Evolutionary conservation across 2,329 filamentous ascomycete species (phyloP), one percentile per base, ranked within the genome.

Genomic region (Paraphaeosphaeria minitans): DNA sequence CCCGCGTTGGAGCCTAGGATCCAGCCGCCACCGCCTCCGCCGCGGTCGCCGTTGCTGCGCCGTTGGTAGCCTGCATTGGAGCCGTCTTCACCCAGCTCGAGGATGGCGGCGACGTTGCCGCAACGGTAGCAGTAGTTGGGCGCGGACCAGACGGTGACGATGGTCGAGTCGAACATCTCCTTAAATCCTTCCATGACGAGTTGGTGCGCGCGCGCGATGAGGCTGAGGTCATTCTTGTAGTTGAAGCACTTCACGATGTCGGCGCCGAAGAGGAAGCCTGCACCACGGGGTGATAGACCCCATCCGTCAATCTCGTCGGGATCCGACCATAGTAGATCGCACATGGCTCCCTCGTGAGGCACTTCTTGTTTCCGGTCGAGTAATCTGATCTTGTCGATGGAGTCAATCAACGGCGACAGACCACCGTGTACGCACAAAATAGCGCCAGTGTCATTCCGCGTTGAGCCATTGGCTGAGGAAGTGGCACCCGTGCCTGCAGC

Each of bases 171-270:
- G 72, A 98, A 99, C 93, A 98, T 98, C 21, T 98, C 95, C 80
- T 98, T 98, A 78, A 97, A 99, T 0, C 95, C 95, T 76, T 99
- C 95, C 95, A 98, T 99, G 64, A 99, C 95, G 22, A 99, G 87
- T 77, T 99, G 95, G 75, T 99, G 95, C 0, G 95, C 95, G 56
- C 95, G 87, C 19, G 94, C 95, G 65, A 99, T 95, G 53, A 99
- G 84, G 22, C 89, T 92, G 29, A 99, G 84, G 72, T 97, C 92
- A 76, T 99, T 99, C 58, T 88, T 87, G 78, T 97, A 89, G 79
- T 98, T 99, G 81, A 99, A 99, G 27, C 66, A 88, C 71, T 95
- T 96, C 71, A 98, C 94, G 58, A 98, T 98, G 74, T 97, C 93
- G 3, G 91, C 89, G 53, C 95, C 95, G 66, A 99, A 99, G 13